Base-by-base conservation (phyloP, 1,284 basidiomycete genomes). In the Leccinum proximum region DNA sequence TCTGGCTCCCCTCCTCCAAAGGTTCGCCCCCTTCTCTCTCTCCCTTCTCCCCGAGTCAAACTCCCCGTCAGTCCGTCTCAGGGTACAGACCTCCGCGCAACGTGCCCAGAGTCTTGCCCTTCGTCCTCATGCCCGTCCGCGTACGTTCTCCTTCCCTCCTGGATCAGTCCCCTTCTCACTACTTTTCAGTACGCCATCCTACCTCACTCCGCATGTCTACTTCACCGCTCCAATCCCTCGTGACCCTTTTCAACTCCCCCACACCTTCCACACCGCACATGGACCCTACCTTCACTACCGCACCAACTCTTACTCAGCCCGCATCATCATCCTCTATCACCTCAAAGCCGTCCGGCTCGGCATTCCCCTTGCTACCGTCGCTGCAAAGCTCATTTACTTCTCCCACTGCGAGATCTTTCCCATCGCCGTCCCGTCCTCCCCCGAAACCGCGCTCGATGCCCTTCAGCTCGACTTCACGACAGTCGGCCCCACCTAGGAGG, bases 361-460 rank as follows among this genome's bases (percentile, higher is more conserved):
- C 62, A 70, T 79, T 0, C 87, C 88, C 0, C 81, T 84, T 3
- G 79, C 84, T 33, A 78, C 84, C 16, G 72, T 81, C 33, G 83
- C 87, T 0, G 89, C 89, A 1, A 86, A 85, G 61, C 79, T 89
- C 10, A 74, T 89, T 54, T 91, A 84, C 73, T 83, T 89, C 62
- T 78, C 86, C 2, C 81, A 85, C 18, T 78, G 84, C 14, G 87
- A 91, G 68, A 68, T 81, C 1, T 70, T 77, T 10, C 79, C 80
- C 0, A 79, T 88, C 64, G 72, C 69, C 26, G 69, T 84, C 14
- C 22, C 72, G 75, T 80, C 11, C 76, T 88, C 13, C 84, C 85
- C 0, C 70, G 73, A 33, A 81, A 80, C 14, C 81, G 85, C 16
- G 78, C 73, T 4, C 76, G 81, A 30, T 6, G 81, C 82, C 9